These are phyloP conservation scores for Cladosporium sp. DNA, from an alignment of 2,329 filamentous ascomycete species.

Conservation along the genomic window DNA sequence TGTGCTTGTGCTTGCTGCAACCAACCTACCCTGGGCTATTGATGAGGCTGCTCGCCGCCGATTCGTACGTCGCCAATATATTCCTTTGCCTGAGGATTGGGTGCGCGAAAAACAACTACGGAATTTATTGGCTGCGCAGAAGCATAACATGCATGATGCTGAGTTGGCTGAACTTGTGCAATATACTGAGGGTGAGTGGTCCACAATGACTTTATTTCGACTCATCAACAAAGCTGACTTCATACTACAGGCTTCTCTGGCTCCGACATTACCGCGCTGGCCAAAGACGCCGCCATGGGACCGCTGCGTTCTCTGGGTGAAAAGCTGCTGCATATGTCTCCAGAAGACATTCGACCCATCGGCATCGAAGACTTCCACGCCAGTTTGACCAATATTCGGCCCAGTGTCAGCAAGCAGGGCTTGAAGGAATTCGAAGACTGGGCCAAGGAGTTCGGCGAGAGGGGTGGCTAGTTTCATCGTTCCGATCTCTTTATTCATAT, in stretches of 20 bases:
- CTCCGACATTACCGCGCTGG: conserved; percentile 92
- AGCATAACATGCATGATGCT: conserved; percentile 70
- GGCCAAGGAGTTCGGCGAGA: conserved; percentile 89
- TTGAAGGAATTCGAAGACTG: conserved; percentile 91
- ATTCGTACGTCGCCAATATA: conserved; percentile 94
- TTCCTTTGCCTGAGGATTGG: conserved; percentile 82
- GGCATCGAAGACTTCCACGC: conserved; percentile 78
- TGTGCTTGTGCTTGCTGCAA: conserved; percentile 91
- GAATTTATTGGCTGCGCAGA: conserved; percentile 82
- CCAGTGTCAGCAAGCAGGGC: conserved; percentile 83
- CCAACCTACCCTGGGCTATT: conserved; percentile 96
- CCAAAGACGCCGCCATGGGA: conserved; percentile 98
- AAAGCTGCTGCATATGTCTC: conserved; percentile 83
- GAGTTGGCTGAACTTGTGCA: conserved; percentile 76
- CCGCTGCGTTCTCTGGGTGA: conserved; percentile 88
- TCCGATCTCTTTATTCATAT: neutral
- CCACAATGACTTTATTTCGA: neutral
- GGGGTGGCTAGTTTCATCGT: conserved; percentile 64
- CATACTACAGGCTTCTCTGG: conserved; percentile 81
- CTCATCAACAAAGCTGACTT: neutral
- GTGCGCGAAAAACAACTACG: conserved; percentile 78
- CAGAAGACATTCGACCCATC: conserved; percentile 92
- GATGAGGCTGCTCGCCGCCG: conserved; percentile 89
- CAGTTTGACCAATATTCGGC: conserved; percentile 81
- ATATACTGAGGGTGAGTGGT: conserved; percentile 72